Conservation (phyloP, 306 rosid genomes). For the Canavalia gladiata region DNA sequence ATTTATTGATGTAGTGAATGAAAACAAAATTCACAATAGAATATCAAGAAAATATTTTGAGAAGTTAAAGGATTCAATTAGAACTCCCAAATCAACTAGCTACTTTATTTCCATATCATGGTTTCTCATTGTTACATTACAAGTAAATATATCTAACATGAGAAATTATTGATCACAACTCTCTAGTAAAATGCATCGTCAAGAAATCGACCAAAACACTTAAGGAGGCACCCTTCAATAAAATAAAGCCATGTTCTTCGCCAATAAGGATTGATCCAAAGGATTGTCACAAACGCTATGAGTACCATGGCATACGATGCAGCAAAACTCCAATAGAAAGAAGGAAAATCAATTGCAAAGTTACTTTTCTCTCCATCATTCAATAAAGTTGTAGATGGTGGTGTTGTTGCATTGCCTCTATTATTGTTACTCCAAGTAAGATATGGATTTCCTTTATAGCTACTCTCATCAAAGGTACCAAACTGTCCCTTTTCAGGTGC, state of each 20-base stretch:
- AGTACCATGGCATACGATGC: neutral
- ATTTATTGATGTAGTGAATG: neutral
- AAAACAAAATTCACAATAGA: too few relatives aligned
- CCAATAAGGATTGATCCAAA: constrained; percentile 38
- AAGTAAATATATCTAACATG: neutral
- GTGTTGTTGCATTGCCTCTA: neutral
- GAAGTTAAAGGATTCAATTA: too few relatives aligned
- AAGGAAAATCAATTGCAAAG: constrained; percentile 18
- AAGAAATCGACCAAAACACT: constrained; percentile 22
- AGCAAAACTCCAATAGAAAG: constrained; percentile 32
- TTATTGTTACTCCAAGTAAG: constrained; percentile 8
- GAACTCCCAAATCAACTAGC: neutral
- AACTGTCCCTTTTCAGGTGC: constrained; percentile 1
- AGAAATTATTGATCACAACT: neutral
- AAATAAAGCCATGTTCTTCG: constrained; percentile 21
- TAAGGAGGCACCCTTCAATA: neutral
- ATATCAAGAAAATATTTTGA: neutral
- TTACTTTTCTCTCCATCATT: neutral
- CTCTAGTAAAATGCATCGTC: neutral
- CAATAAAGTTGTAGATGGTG: neutral
- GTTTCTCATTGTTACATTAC: neutral
- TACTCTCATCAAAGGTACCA: constrained; percentile 17
- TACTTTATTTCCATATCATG: neutral
- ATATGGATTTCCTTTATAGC: constrained; percentile 20
- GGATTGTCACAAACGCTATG: neutral